These are phyloP conservation scores for Thielaviopsis euricoi DNA, from an alignment of 2,329 filamentous ascomycete species.

Conservation along the genomic window DNA sequence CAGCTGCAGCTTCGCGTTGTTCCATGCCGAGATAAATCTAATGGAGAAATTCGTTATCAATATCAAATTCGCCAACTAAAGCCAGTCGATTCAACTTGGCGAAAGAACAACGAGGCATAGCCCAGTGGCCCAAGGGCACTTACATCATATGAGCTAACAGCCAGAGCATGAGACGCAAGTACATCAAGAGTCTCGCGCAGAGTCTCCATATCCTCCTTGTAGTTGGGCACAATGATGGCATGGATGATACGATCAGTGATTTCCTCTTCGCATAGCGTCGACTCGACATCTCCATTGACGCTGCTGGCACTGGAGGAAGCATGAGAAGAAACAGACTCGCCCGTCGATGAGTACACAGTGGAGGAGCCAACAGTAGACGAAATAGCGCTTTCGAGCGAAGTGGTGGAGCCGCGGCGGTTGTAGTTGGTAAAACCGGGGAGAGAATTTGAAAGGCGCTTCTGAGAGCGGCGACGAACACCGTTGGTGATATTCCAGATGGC, in stretches of 20 bases:
- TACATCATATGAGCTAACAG: slow-evolving; percentile 51
- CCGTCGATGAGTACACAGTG: slow-evolving; percentile 23
- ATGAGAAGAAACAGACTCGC: slow-evolving; percentile 27
- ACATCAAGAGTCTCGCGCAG: slow-evolving; percentile 53
- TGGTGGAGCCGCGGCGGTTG: slow-evolving; percentile 34
- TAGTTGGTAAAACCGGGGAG: slow-evolving; percentile 30
- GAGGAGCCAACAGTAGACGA: not conserved
- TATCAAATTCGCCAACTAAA: too few relatives aligned
- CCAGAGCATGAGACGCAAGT: slow-evolving; percentile 48
- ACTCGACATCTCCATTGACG: slow-evolving; percentile 30
- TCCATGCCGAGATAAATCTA: slow-evolving; percentile 62
- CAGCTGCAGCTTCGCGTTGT: slow-evolving; percentile 43
- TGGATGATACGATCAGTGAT: slow-evolving; percentile 33
- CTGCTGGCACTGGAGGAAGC: slow-evolving; percentile 31
- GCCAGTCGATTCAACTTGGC: too few relatives aligned
- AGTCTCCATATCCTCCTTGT: slow-evolving; percentile 55
- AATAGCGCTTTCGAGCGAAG: slow-evolving; percentile 35
- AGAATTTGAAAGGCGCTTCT: slow-evolving; percentile 22
- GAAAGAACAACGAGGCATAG: too few relatives aligned
- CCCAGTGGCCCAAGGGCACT: slow-evolving; percentile 20
- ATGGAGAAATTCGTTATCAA: not conserved
- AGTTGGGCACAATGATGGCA: slow-evolving; percentile 56
- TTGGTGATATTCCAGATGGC: slow-evolving; percentile 41
- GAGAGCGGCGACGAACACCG: slow-evolving; percentile 29
- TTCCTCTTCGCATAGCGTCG: slow-evolving; percentile 18